Percentiles rank a stretch among this genome's conserved stretches.
These are phyloP conservation scores for Parascedosporium putredinis DNA, from an alignment of 2,329 filamentous ascomycete species.

Conservation along the genomic window DNA sequence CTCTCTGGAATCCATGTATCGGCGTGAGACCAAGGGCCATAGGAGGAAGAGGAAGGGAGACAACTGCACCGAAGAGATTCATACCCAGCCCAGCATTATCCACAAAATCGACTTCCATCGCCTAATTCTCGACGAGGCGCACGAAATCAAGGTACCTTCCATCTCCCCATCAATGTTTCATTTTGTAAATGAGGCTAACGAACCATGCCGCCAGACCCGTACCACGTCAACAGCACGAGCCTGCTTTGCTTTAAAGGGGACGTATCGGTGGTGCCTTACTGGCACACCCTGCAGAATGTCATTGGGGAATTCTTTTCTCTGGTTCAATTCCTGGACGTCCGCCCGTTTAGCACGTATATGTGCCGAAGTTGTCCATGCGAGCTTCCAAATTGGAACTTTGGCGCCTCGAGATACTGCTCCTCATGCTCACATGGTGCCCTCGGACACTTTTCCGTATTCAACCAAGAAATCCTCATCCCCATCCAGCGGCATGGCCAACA, in stretches of 20 bases:
- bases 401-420: conserved; percentile 47
- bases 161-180: not conserved
- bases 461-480: conserved; percentile 88
- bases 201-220: conserved; percentile 43
- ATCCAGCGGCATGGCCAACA: conserved; percentile 52
- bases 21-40: conserved; percentile 88
- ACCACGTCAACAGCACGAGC: conserved; percentile 89
- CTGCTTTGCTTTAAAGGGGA: conserved; percentile 80
- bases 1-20: conserved; percentile 79
- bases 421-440: conserved; percentile 23
- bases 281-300: conserved; percentile 93
- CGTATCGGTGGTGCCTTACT: conserved; percentile 90
- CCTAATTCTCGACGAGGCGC: conserved; percentile 87
- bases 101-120: conserved; percentile 84
- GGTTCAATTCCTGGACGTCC: conserved; percentile 79
- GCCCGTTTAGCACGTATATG: conserved; percentile 86
- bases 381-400: conserved; percentile 72
- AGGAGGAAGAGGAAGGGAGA: conserved; percentile 50
- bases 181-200: not conserved
- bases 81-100: conserved; percentile 72
- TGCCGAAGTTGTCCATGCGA: conserved; percentile 81
- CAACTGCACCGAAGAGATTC: conserved; percentile 14
- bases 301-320: conserved; percentile 97
- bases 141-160: conserved; percentile 67
- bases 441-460: conserved; percentile 57